Percentiles rank a stretch among this genome's conserved stretches.
phyloP scores from a whole-genome alignment of 805 yeast species.

The Nakazawaea pomicola region DNA sequence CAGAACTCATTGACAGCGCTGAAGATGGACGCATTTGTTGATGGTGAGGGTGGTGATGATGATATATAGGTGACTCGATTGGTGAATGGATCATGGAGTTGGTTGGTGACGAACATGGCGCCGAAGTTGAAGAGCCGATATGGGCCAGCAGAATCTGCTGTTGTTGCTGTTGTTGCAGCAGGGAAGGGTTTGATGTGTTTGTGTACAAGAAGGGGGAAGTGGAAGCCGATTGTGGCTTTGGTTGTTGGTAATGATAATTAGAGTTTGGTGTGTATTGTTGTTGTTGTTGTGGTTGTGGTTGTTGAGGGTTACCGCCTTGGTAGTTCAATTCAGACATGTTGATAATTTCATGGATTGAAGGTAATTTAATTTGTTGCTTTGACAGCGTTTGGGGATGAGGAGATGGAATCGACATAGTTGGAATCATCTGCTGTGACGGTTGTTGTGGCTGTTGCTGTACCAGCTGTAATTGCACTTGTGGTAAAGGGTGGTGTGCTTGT shows the following conservation, averaged over 20 bases:
- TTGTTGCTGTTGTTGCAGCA: neutral
- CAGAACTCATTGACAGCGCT: no score
- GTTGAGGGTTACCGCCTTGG: neutral
- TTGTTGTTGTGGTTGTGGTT: conserved; percentile 8
- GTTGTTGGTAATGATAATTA: conserved; percentile 4
- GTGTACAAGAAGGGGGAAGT: conserved; percentile 24
- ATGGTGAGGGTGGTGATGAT: no score
- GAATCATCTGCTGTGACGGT: no score
- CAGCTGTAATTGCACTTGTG: neutral
- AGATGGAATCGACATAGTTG: no score
- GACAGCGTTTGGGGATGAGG: neutral
- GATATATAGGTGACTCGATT: conserved; percentile 9
- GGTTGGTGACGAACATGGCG: conserved; percentile 25
- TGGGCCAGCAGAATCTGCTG: no score
- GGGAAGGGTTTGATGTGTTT: no score
- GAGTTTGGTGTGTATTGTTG: conserved; percentile 12
- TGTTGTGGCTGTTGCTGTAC: conserved; percentile 2
- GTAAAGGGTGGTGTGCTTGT: neutral
- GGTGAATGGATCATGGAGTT: conserved; percentile 10
- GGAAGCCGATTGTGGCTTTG: conserved; percentile 16
- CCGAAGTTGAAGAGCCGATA: no score
- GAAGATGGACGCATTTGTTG: no score
- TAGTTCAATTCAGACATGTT: conserved; percentile 7
- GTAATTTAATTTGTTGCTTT: conserved; percentile 10
- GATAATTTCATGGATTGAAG: conserved; percentile 13